Evolutionary conservation across 768 basidiomycete species (phyloP).

Genomic region (Boletus rex-veris): DNA sequence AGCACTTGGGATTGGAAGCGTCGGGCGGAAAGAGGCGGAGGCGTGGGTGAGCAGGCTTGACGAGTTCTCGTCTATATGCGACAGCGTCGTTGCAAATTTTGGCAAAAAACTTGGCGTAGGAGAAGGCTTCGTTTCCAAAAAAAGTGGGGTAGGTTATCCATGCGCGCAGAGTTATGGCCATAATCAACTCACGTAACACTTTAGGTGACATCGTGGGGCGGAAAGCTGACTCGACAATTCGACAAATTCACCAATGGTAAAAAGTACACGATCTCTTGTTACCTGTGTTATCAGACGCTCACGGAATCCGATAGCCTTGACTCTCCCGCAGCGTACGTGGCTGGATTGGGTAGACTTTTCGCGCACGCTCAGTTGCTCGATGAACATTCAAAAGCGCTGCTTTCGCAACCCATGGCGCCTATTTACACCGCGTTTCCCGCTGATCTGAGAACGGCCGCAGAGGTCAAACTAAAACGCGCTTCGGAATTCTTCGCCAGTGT

Average conservation of each 20-base stretch:
- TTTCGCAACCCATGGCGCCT: constrained; percentile 62
- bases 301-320: constrained; percentile 57
- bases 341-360: constrained; percentile 72
- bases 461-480: constrained; percentile 71
- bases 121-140: constrained; percentile 82
- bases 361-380: constrained; percentile 75
- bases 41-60: constrained; percentile 75
- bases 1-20: constrained; percentile 70
- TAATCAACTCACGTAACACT: constrained; percentile 8
- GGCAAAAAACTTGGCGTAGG: constrained; percentile 87
- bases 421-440: constrained; percentile 68
- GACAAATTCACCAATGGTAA: constrained; percentile 88
- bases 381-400: constrained; percentile 76
- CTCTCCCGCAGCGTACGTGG: constrained; percentile 81
- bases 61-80: constrained; percentile 75
- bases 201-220: constrained; percentile 63
- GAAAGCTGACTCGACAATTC: constrained; percentile 68
- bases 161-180: not conserved
- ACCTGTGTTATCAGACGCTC: constrained; percentile 11
- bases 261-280: constrained; percentile 52
- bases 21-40: constrained; percentile 75
- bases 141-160: constrained; percentile 52
- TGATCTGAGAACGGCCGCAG: constrained; percentile 61
- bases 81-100: constrained; percentile 75
- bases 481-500: constrained; percentile 93